phyloP scores from a whole-genome alignment of 2,329 filamentous ascomycete genomes.

The Zymoseptoria brevis region DNA sequence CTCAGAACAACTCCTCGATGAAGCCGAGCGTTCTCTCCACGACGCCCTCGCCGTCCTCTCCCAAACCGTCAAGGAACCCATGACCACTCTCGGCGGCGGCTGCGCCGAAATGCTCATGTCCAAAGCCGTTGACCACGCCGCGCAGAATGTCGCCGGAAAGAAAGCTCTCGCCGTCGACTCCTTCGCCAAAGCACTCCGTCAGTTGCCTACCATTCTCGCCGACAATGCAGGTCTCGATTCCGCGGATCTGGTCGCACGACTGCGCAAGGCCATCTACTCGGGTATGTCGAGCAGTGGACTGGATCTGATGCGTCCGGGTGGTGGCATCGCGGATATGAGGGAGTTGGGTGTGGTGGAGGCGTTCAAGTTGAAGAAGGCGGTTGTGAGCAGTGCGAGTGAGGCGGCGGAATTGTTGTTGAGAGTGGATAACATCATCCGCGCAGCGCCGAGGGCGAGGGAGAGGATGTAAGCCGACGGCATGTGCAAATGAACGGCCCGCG shows the following conservation, averaged over 20 bases:
- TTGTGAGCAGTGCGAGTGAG: conserved; percentile 91
- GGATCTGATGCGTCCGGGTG: conserved; percentile 80
- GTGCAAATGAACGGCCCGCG: background rate
- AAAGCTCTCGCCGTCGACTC: conserved; percentile 87
- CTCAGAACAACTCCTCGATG: conserved; percentile 92
- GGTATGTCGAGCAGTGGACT: conserved; percentile 88
- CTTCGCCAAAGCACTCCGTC: conserved; percentile 81
- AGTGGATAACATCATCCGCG: conserved; percentile 96
- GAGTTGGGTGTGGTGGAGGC: conserved; percentile 93
- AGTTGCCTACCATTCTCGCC: conserved; percentile 90
- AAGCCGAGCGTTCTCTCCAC: conserved; percentile 91
- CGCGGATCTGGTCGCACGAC: conserved; percentile 80
- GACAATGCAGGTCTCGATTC: conserved; percentile 97
- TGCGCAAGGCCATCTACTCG: conserved; percentile 91
- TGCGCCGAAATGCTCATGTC: conserved; percentile 99
- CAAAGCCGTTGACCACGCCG: conserved; percentile 89
- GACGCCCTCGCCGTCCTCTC: conserved; percentile 93
- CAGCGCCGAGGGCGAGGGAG: conserved; percentile 75
- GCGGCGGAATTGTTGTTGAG: conserved; percentile 90
- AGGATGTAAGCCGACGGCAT: conserved; percentile 48
- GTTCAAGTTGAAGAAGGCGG: conserved; percentile 98
- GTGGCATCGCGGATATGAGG: conserved; percentile 91
- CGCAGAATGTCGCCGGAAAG: conserved; percentile 92
- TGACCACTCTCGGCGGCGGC: conserved; percentile 87
- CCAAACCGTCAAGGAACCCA: conserved; percentile 89